A percentile compares a stretch with the other conserved stretches of the same genome.
These are phyloP conservation scores for Blastomyces percursus DNA, from an alignment of 2,329 filamentous ascomycete species.

Conservation along the genomic window DNA sequence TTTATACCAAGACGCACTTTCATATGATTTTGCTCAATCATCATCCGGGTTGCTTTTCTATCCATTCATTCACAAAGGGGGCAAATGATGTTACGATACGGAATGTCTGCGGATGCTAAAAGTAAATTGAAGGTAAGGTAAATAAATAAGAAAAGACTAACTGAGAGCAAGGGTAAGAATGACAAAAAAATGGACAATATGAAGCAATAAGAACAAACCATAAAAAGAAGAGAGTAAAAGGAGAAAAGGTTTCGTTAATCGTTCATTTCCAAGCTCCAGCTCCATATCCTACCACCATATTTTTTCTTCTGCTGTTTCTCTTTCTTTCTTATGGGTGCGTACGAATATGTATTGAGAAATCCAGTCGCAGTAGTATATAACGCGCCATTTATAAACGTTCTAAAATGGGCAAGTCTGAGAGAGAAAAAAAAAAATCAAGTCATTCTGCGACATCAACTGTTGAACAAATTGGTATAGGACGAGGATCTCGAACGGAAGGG, in stretches of 20 bases:
- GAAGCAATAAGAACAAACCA: not conserved
- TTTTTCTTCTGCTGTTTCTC: no score
- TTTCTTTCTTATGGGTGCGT: not conserved
- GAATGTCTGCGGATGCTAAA: not conserved
- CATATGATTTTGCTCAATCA: not conserved
- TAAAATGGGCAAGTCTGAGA: not conserved
- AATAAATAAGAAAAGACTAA: not conserved
- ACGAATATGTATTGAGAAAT: not conserved
- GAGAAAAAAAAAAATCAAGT: not conserved
- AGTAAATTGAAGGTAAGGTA: not conserved
- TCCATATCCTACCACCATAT: not conserved
- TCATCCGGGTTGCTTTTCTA: not conserved
- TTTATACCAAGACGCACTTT: no score
- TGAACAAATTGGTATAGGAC: not conserved
- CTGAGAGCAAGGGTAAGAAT: not conserved
- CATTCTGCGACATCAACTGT: not conserved
- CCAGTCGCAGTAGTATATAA: not conserved
- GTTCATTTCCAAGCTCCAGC: slow-evolving; percentile 3
- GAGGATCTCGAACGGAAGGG: not conserved
- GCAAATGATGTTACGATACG: not conserved
- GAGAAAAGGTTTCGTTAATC: slow-evolving; percentile 2
- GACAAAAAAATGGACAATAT: not conserved
- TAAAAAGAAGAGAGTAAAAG: not conserved
- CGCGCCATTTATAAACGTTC: not conserved
- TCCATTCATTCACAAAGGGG: not conserved